Percentiles rank a stretch among this genome's conserved stretches.
phyloP scores from a whole-genome alignment of 768 basidiomycete species.

The Auricularia heimuer region DNA sequence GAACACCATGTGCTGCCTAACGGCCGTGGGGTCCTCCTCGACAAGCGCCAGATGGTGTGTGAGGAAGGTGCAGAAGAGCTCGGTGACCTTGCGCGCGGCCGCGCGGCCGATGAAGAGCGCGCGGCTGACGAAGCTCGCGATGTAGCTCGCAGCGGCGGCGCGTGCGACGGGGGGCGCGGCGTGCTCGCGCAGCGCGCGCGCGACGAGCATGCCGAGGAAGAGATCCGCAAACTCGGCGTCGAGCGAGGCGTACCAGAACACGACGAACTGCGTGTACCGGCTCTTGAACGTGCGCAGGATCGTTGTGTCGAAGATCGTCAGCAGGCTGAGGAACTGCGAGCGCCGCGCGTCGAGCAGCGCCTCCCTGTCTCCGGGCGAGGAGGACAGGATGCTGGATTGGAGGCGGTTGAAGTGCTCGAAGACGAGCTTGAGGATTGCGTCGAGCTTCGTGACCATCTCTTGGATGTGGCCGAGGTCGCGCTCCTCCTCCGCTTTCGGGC shows the following conservation, averaged over 20 bases:
- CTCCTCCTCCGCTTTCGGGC: conserved; percentile 30
- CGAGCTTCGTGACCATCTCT: conserved; percentile 87
- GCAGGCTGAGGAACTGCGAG: conserved; percentile 73
- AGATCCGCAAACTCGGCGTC: conserved; percentile 82
- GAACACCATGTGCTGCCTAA: conserved; percentile 55
- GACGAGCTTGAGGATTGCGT: conserved; percentile 73
- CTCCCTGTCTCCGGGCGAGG: conserved; percentile 14
- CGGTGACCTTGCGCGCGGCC: conserved; percentile 60
- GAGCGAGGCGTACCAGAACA: conserved; percentile 93
- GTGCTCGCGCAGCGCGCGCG: conserved; percentile 64
- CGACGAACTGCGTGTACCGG: conserved; percentile 91
- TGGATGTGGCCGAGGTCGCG: conserved; percentile 60
- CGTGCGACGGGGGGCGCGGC: conserved; percentile 64
- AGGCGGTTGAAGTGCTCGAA: conserved; percentile 73
- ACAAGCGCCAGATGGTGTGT: conserved; percentile 66
- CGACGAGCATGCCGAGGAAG: conserved; percentile 91
- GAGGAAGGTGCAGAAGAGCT: conserved; percentile 81
- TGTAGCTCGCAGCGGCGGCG: conserved; percentile 88
- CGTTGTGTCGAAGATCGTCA: conserved; percentile 87
- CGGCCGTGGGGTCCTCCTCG: conserved; percentile 34
- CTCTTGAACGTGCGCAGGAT: conserved; percentile 96
- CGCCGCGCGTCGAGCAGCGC: conserved; percentile 33
- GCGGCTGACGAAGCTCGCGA: conserved; percentile 84
- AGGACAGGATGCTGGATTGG: conserved; percentile 14
- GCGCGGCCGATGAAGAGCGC: conserved; percentile 76